These are phyloP conservation scores for Blumeriella jaapii DNA, from an alignment of 2,329 filamentous ascomycete genomes.

Conservation along the genomic window DNA sequence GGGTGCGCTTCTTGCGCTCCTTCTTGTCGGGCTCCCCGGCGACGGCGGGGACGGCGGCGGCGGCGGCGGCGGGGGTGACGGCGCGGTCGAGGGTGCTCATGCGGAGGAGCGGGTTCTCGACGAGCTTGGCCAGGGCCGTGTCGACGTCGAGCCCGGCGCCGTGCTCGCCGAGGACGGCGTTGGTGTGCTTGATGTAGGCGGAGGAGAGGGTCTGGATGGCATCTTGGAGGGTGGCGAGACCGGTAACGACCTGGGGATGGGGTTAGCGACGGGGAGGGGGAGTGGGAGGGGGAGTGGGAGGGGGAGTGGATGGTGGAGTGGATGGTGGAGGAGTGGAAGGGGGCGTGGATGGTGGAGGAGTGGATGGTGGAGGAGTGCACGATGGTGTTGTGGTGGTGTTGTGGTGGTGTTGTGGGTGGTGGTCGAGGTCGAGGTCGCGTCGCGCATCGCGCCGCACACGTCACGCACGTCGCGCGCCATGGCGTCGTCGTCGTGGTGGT, in stretches of 20 bases:
- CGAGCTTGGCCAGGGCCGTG: slow-evolving; percentile 34
- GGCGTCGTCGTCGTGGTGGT: no score
- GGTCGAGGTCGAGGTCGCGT: no score
- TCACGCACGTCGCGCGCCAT: no score
- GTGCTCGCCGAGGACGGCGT: slow-evolving; percentile 62
- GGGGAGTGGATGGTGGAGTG: no score
- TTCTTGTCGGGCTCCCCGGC: slow-evolving; percentile 53
- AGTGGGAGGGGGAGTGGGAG: no score
- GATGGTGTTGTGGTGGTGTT: no score
- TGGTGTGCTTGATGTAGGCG: slow-evolving; percentile 82
- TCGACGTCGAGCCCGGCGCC: slow-evolving; percentile 34
- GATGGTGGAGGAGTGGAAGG: no score
- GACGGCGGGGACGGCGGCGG: slow-evolving; percentile 29
- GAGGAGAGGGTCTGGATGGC: slow-evolving; percentile 69
- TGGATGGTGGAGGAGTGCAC: no score
- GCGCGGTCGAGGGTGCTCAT: slow-evolving; percentile 26
- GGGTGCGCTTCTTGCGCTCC: slow-evolving; percentile 78
- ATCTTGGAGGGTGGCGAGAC: slow-evolving; percentile 67
- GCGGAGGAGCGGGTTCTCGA: slow-evolving; percentile 31
- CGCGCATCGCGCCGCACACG: no score
- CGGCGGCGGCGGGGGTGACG: slow-evolving; percentile 26
- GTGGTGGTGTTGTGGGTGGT: no score
- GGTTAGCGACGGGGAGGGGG: slow-evolving; percentile 24
- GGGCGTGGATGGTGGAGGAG: no score
- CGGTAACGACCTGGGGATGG: slow-evolving; percentile 54